Base-by-base conservation (phyloP, 1,284 basidiomycete species). In the Apiotrichum porosum region DNA sequence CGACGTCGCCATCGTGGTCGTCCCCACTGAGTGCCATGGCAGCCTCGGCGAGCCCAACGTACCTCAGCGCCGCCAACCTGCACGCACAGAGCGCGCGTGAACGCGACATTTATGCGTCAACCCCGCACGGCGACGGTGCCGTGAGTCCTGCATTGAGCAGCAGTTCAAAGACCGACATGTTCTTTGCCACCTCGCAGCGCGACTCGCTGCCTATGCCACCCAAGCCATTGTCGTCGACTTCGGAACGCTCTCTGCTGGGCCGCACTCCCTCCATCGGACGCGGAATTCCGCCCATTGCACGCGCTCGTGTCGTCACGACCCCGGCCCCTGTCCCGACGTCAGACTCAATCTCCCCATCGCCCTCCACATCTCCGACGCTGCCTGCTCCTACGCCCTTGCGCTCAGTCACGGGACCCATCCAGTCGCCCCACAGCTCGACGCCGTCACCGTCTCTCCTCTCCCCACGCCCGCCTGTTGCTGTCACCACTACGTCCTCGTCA, bases 81-180 rank as follows among this genome's bases (percentile, higher is more conserved):
- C 42, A 43, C 26, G 21, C 38, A 3, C 40, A 42, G 14, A 34
- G 24, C 5, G 26, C 44, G 3, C 30, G 31, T 13, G 47, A 48
- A 26, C 38, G 39, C 12, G 45, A 47, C 4, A 41, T 47, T 23
- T 3, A 18, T 14, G 24, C 24, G 12, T 13, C 30, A 17, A 24
- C 47, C 18, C 26, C 47, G 10, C 18, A 47, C 9, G 30, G 26
- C 28, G 44, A 44, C 14, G 50, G 47, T 14, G 39, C 49, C 10
- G 46, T 51, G 17, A 47, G 47, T 10, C 67, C 69, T 2, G 57
- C 69, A 3, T 43, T 64, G 12, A 63, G 61, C 23, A 18, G 63
- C 12, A 50, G 57, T 28, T 66, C 64, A 12, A 65, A 62, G 44
- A 72, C 64, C 8, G 69, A 71, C 35, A 44, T 66, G 2, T 71